Conservation (phyloP, 2,329 filamentous ascomycete genomes). For the Ceratocystiopsis sp. region DNA sequence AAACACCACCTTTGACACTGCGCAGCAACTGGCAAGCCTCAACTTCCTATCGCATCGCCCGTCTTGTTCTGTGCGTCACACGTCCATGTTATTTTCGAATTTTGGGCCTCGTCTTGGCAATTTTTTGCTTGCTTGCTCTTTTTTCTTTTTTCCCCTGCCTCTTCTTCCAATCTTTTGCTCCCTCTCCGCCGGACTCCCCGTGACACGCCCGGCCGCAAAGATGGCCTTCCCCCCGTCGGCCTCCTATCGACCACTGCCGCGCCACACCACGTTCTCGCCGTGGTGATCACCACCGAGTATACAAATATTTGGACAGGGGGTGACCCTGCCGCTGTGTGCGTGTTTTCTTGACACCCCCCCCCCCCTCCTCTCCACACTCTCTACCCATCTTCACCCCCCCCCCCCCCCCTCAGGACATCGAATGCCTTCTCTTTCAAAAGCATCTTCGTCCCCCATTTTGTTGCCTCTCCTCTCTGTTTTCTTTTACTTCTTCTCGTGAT, state of each 20-base stretch:
- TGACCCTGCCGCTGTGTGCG: too few relatives aligned
- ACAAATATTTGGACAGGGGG: too few relatives aligned
- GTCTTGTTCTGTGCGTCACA: background rate
- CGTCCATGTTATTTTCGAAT: too few relatives aligned
- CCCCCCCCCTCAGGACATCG: background rate
- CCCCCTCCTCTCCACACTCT: too few relatives aligned
- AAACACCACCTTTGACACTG: background rate
- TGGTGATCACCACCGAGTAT: too few relatives aligned
- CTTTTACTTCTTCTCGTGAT: too few relatives aligned
- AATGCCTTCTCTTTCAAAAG: background rate
- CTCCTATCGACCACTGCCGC: too few relatives aligned
- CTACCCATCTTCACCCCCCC: background rate
- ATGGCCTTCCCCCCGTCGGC: too few relatives aligned
- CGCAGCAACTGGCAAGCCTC: background rate
- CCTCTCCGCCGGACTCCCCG: background rate
- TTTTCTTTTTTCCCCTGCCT: background rate
- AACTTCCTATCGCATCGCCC: background rate
- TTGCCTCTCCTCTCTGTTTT: background rate
- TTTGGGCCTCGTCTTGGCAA: background rate
- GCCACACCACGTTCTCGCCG: too few relatives aligned
- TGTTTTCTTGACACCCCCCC: too few relatives aligned
- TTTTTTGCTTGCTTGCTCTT: background rate
- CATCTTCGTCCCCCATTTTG: background rate
- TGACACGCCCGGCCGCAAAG: too few relatives aligned
- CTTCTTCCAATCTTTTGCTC: background rate